A percentile compares a stretch with the other conserved stretches of the same genome.
Conservation (phyloP, 2,329 filamentous ascomycete genomes). For the Didymella segeticola region DNA sequence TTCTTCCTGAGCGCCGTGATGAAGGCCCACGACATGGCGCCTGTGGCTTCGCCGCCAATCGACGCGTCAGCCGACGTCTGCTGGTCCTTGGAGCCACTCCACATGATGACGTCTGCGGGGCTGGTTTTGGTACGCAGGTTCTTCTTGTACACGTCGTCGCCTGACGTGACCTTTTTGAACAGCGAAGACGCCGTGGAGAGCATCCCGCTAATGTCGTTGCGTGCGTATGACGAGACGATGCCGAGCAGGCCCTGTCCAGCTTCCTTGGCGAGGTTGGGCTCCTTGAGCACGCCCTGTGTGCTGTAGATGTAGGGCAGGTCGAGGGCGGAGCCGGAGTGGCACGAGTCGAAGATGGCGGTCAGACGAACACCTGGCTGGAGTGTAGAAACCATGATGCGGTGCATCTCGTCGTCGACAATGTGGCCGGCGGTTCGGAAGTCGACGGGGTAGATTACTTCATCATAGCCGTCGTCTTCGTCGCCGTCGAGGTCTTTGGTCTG, state of each 20-base stretch:
- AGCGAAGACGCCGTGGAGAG: conserved; percentile 80
- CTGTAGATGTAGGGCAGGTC: conserved; percentile 83
- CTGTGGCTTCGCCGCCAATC: conserved; percentile 87
- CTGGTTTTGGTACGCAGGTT: conserved; percentile 90
- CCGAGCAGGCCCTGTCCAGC: conserved; percentile 74
- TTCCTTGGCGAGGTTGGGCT: conserved; percentile 81
- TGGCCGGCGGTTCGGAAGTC: conserved; percentile 81
- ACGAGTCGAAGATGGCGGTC: conserved; percentile 82
- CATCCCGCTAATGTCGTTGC: conserved; percentile 83
- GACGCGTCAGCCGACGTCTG: conserved; percentile 95
- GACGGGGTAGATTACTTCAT: conserved; percentile 84
- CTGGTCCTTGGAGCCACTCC: conserved; percentile 93
- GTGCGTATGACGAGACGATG: conserved; percentile 78
- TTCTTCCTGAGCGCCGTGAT: conserved; percentile 90
- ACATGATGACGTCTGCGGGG: conserved; percentile 95
- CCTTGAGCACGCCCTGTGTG: conserved; percentile 80
- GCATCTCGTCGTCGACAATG: conserved; percentile 85
- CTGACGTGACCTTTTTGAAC: conserved; percentile 84
- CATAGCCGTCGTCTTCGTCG: conserved; percentile 81
- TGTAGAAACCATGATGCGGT: conserved; percentile 77
- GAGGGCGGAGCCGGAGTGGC: conserved; percentile 78
- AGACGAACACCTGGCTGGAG: conserved; percentile 83
- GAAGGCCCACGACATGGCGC: conserved; percentile 98
- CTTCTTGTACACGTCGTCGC: conserved; percentile 79
- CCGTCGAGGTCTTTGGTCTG: conserved; percentile 80